Percentiles rank a stretch among this genome's conserved stretches.
Conservation (phyloP, 2,329 filamentous ascomycete genomes). For the Coniella lustricola region DNA sequence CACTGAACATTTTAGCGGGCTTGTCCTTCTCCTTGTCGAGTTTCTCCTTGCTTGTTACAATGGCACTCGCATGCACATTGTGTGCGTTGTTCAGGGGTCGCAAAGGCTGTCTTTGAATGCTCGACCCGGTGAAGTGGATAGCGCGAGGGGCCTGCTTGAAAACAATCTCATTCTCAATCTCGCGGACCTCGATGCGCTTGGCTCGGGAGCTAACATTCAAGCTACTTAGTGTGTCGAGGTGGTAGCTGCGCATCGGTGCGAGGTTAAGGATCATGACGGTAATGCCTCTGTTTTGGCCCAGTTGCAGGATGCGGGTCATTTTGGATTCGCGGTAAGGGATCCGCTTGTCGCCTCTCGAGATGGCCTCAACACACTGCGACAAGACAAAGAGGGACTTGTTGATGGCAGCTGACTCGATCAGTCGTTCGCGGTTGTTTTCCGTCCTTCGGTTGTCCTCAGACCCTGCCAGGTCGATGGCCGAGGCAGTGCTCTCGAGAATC, state of each 20-base stretch:
- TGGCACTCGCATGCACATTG: slow-evolving; percentile 60
- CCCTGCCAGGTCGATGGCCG: slow-evolving; percentile 88
- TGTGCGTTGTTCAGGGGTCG: slow-evolving; percentile 68
- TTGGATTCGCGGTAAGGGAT: slow-evolving; percentile 94
- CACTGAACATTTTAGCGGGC: slow-evolving; percentile 75
- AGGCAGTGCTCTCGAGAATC: slow-evolving; percentile 72
- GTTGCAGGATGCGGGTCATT: slow-evolving; percentile 88
- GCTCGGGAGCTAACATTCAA: slow-evolving; percentile 92
- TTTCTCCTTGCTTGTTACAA: slow-evolving; percentile 37
- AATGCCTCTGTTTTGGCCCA: slow-evolving; percentile 91
- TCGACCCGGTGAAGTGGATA: slow-evolving; percentile 32
- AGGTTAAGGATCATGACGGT: slow-evolving; percentile 97
- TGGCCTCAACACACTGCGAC: slow-evolving; percentile 92
- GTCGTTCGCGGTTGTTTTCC: slow-evolving; percentile 83
- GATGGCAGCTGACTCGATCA: slow-evolving; percentile 94
- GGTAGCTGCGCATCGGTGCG: slow-evolving; percentile 83
- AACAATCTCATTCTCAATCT: slow-evolving; percentile 91
- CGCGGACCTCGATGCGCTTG: slow-evolving; percentile 91
- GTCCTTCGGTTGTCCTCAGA: slow-evolving; percentile 94
- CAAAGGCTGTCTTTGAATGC: slow-evolving; percentile 64
- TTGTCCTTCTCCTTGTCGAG: slow-evolving; percentile 52
- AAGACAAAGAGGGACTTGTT: slow-evolving; percentile 96
- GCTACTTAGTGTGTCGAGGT: slow-evolving; percentile 87
- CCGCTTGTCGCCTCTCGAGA: slow-evolving; percentile 64
- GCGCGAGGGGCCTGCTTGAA: slow-evolving; percentile 67